Evolutionary conservation across 1,284 basidiomycete species (phyloP).

Genomic region (Fomitopsis palustris): DNA sequence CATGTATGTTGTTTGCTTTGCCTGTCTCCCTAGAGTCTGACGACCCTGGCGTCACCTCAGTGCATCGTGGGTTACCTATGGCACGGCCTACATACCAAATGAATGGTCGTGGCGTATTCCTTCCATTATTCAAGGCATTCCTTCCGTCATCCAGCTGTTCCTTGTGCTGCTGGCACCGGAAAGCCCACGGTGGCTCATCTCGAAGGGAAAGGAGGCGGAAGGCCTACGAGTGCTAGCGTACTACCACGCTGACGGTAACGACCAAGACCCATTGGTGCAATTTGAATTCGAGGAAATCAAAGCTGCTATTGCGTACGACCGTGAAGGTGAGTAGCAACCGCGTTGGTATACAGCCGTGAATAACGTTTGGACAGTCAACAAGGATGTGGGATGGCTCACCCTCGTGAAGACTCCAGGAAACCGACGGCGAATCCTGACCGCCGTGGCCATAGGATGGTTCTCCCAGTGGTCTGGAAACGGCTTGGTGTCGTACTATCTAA

Average conservation of each 20-base stretch:
- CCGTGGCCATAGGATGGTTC: constrained; percentile 58
- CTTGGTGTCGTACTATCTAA: constrained; percentile 44
- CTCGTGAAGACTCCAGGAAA: constrained; percentile 53
- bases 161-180: constrained; percentile 57
- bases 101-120: constrained; percentile 63
- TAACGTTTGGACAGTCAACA: constrained; percentile 5
- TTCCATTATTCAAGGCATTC: constrained; percentile 56
- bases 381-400: constrained; percentile 44
- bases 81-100: constrained; percentile 48
- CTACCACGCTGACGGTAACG: constrained; percentile 53
- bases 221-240: constrained; percentile 48
- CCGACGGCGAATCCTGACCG: constrained; percentile 48
- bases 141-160: constrained; percentile 50
- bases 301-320: constrained; percentile 47
- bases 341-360: too few species aligned
- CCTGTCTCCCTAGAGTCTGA: neutral
- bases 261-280: constrained; percentile 53
- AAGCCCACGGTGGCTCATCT: constrained; percentile 57
- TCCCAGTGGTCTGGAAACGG: constrained; percentile 68
- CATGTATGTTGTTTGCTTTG: constrained; percentile 31
- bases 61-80: constrained; percentile 59
- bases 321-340: constrained; percentile 26
- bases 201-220: constrained; percentile 43
- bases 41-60: constrained; percentile 20
- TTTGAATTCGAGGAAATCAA: constrained; percentile 64